These are phyloP conservation scores for Teratosphaeria gauchensis DNA, from an alignment of 2,329 filamentous ascomycete species.

Conservation along the genomic window DNA sequence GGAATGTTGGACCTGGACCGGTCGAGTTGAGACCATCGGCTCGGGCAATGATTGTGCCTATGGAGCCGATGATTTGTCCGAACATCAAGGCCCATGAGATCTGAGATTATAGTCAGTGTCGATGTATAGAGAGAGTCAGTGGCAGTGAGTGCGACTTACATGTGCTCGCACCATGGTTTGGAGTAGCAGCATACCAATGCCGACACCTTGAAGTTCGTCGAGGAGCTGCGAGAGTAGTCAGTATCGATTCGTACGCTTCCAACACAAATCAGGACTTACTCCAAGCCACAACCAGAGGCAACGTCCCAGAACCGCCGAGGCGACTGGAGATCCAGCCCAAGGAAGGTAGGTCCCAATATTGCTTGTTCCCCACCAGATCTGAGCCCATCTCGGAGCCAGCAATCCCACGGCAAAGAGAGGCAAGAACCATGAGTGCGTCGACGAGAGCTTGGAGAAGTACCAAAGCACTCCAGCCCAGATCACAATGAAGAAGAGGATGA, in stretches of 20 bases:
- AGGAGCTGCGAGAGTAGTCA: constrained; percentile 31
- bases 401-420: constrained; percentile 59
- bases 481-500: constrained; percentile 44
- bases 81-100: constrained; percentile 48
- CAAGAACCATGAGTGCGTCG: constrained; percentile 55
- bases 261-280: background rate
- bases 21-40: constrained; percentile 51
- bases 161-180: constrained; percentile 52
- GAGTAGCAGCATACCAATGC: constrained; percentile 54
- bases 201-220: constrained; percentile 55
- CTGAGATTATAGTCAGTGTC: background rate
- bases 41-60: constrained; percentile 53
- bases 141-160: constrained; percentile 27
- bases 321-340: constrained; percentile 48
- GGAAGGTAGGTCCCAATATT: constrained; percentile 53
- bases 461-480: constrained; percentile 48
- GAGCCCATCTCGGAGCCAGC: constrained; percentile 55
- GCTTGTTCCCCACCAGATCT: constrained; percentile 54
- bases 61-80: constrained; percentile 53
- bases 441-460: constrained; percentile 46
- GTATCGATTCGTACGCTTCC: background rate
- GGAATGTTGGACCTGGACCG: constrained; percentile 52
- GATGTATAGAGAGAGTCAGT: background rate
- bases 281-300: constrained; percentile 58
- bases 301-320: constrained; percentile 44